Percentiles rank a stretch among this genome's conserved stretches.
phyloP scores from a whole-genome alignment of 352 stramenopile genomes.

The Phytophthora rubi region DNA sequence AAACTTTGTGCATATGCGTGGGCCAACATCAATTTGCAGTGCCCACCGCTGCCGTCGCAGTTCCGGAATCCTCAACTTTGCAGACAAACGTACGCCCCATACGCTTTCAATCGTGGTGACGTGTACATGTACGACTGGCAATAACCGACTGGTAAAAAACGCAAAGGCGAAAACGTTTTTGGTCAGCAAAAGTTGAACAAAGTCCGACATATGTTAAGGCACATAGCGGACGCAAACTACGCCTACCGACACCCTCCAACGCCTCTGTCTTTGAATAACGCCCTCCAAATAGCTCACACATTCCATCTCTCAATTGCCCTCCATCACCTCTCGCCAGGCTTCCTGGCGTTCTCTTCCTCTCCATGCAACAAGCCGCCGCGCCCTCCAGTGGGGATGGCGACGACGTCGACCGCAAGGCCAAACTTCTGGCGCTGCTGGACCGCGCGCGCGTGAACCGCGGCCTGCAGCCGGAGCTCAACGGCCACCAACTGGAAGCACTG shows the following conservation, averaged over 20 bases:
- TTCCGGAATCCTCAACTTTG: too few relatives aligned
- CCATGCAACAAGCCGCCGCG: constrained; percentile 23
- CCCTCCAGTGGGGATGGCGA: constrained; percentile 7
- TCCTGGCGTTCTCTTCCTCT: background rate
- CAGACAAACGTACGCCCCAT: too few relatives aligned
- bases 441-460: constrained; percentile 39
- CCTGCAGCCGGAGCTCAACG: constrained; percentile 22
- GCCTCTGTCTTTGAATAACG: background rate
- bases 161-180: too few relatives aligned
- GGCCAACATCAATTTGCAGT: too few relatives aligned
- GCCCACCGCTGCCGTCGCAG: too few relatives aligned
- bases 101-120: too few relatives aligned
- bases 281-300: background rate
- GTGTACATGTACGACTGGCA: too few relatives aligned
- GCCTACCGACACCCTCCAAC: too few relatives aligned
- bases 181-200: too few relatives aligned
- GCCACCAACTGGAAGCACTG: constrained; percentile 2
- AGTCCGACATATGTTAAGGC: background rate
- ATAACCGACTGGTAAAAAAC: too few relatives aligned
- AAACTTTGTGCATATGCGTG: too few relatives aligned
- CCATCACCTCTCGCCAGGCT: background rate
- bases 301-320: background rate
- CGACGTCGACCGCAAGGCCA: constrained; percentile 28
- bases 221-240: background rate
- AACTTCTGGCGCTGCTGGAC: constrained; percentile 52